Conservation (phyloP, 2,329 filamentous ascomycete species). For the Colletotrichum sp. region DNA sequence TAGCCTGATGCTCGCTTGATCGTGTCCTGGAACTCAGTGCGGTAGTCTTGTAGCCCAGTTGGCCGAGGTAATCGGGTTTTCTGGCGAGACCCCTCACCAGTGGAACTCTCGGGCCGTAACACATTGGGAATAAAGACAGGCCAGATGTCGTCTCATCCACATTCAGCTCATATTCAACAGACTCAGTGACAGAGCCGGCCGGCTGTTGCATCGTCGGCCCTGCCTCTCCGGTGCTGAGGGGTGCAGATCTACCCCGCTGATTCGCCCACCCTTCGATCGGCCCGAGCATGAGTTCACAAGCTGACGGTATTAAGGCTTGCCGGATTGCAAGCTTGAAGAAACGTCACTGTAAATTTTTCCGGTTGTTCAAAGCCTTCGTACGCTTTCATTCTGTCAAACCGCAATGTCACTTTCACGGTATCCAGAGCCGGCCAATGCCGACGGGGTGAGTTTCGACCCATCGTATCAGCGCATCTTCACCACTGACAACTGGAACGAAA, state of each 20-base stretch:
- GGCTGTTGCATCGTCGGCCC: neutral
- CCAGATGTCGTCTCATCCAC: neutral
- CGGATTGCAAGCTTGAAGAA: neutral
- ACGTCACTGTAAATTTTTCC: neutral
- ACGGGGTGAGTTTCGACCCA: neutral
- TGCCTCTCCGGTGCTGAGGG: neutral
- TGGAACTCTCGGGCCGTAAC: neutral
- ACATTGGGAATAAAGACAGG: fast-evolving
- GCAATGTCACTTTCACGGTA: neutral
- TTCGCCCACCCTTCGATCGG: neutral
- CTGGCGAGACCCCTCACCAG: neutral
- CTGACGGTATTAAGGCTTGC: neutral
- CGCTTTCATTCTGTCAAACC: neutral
- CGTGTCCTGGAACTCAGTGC: fast-evolving
- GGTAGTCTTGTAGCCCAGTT: neutral
- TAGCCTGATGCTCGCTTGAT: fast-evolving
- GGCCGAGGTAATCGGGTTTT: neutral
- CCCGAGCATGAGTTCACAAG: neutral
- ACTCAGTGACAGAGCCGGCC: neutral
- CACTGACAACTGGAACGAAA: neutral
- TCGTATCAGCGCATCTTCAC: neutral
- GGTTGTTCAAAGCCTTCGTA: neutral
- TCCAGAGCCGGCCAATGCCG: neutral
- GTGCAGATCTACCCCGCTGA: neutral
- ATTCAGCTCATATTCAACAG: neutral